These are phyloP conservation scores for Mortierella alpina DNA, from an alignment of 192 early-diverging fungal species.

Conservation along the genomic window DNA sequence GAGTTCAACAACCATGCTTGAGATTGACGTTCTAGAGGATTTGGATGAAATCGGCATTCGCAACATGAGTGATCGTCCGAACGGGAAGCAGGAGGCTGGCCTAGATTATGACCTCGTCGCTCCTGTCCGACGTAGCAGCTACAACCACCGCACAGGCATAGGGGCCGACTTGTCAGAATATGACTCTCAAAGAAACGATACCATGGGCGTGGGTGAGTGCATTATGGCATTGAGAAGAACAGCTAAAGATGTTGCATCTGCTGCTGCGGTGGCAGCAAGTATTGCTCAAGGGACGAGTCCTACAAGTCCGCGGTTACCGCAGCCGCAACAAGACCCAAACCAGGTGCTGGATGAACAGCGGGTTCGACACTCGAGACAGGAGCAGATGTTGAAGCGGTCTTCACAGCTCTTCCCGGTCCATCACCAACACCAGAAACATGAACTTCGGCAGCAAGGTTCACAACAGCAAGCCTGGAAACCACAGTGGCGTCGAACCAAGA, in stretches of 20 bases:
- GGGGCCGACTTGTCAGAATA: too few species aligned
- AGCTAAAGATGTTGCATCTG: not conserved
- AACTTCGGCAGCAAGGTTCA: not conserved
- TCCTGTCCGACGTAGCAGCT: too few species aligned
- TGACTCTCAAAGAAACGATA: too few species aligned
- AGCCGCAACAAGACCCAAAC: not conserved
- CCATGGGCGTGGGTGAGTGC: too few species aligned
- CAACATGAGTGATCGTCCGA: not conserved
- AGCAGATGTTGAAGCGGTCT: constrained; percentile 15
- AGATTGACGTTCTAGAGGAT: constrained; percentile 12
- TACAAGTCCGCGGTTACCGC: not conserved
- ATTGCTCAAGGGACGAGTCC: not conserved
- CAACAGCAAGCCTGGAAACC: not conserved
- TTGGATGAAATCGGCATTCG: not conserved
- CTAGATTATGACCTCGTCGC: not conserved
- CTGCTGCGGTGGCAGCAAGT: not conserved
- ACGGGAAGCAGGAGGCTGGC: not conserved
- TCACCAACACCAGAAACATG: not conserved
- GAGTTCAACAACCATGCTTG: not conserved
- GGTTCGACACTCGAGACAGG: not conserved
- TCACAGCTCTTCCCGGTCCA: constrained; percentile 7
- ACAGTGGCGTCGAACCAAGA: not conserved
- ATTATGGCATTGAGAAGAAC: too few species aligned
- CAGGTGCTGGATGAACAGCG: not conserved
- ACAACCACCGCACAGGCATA: too few species aligned